Base-by-base conservation (phyloP, 495 filamentous ascomycete genomes). In the Hapsidospora chrysogenum region DNA sequence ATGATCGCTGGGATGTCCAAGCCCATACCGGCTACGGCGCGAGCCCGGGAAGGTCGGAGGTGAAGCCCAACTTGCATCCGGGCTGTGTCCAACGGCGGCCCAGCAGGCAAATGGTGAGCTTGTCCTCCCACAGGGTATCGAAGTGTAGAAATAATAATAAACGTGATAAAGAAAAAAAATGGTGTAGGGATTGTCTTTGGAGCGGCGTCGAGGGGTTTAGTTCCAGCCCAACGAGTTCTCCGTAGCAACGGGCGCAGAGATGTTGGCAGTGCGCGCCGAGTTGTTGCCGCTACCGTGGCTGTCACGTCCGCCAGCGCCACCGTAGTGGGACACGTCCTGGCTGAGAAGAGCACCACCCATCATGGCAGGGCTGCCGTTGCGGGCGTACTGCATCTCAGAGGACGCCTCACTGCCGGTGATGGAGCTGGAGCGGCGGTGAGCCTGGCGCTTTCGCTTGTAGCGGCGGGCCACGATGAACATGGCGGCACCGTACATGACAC, bases 141-240 rank as follows among this genome's bases (percentile, higher is more conserved):
- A 63, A 66, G 58, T 52, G 51, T 53, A 59, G 23, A 6, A 49
- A 50, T 13, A 37, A 34, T 38, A 36, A 35, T 33, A 31, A 13
- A n/a, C n/a, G n/a, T n/a, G n/a, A n/a, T n/a, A n/a, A n/a, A n/a
- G n/a, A 34, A 22, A 28, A 25, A 35, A 37, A 21, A 39, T 33
- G 39, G 40, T 34, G 45, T 27, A 31, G n/a, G 38, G 37, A 37
- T 27, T 19, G 33, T 19, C 26, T 25, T 36, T 23, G 28, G 25
- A 33, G 16, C 44, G 22, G 33, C 30, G 33, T 35, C 10, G 19
- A 28, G 8, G 40, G 52, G 36, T 59, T 71, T 71, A 97, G 63
- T 93, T 95, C 89, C 89, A 97, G 42, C 89, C 89, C 41, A 97
- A 72, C 35, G 85, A 93, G 63, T 97, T 97, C 66, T 94, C 89